phyloP scores from a whole-genome alignment of 2,329 filamentous ascomycete species.

The Cladobotryum mycophilum region DNA sequence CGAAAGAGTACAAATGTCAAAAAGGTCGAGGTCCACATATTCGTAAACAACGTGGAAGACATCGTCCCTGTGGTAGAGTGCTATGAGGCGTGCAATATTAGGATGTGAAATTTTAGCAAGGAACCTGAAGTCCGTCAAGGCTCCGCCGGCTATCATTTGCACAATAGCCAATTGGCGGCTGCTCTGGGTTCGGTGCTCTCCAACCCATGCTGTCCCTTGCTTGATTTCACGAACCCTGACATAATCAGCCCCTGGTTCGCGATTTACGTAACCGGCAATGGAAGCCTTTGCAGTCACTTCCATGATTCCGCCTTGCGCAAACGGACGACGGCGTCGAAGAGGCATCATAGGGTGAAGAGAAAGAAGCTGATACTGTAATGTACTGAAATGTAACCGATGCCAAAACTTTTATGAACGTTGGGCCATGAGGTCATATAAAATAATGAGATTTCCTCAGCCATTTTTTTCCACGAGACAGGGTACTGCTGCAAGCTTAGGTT shows the following conservation, averaged over 20 bases:
- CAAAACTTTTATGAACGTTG: too few relatives aligned
- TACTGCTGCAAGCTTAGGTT: too few relatives aligned
- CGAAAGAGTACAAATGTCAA: not conserved
- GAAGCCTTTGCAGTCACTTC: not conserved
- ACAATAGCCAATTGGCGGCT: not conserved
- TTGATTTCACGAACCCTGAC: not conserved
- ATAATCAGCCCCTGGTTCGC: not conserved
- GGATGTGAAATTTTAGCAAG: not conserved
- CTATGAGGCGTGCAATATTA: not conserved
- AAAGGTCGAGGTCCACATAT: constrained; percentile 1
- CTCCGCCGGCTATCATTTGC: not conserved
- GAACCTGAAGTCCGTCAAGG: not conserved
- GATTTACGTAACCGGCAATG: not conserved
- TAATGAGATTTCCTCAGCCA: too few relatives aligned
- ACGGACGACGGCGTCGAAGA: not conserved
- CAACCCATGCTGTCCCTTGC: not conserved
- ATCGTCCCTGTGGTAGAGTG: not conserved
- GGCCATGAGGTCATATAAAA: too few relatives aligned
- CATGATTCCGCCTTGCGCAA: not conserved
- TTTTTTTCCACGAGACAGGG: too few relatives aligned
- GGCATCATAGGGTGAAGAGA: not conserved
- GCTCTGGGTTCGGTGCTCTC: not conserved
- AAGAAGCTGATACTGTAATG: too few relatives aligned
- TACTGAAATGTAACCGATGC: too few relatives aligned
- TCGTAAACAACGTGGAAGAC: not conserved